Evolutionary conservation across 2,329 filamentous ascomycete species (phyloP).

Genomic region (Sarocladium brachiariae): DNA sequence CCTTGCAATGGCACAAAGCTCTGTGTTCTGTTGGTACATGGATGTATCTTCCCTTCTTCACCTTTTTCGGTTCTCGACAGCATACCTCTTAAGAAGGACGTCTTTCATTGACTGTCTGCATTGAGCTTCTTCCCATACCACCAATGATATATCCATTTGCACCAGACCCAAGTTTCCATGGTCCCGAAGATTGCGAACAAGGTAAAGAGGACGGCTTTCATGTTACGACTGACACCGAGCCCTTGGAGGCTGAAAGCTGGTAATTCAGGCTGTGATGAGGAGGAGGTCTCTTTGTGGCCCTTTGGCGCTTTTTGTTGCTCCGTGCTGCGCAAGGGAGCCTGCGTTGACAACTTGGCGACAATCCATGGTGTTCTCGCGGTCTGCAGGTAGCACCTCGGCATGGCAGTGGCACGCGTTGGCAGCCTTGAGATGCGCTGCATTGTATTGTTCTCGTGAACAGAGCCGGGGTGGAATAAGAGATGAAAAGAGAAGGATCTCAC

Average conservation of each 20-base stretch:
- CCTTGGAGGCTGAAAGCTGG: conserved; percentile 20
- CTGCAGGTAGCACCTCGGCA: neutral
- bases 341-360: neutral
- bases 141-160: neutral
- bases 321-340: neutral
- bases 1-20: too few species aligned
- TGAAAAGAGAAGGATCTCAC: too few species aligned
- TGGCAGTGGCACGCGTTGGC: neutral
- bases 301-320: neutral
- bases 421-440: neutral
- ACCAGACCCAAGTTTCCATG: conserved; percentile 25
- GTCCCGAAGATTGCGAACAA: conserved; percentile 24
- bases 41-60: too few species aligned
- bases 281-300: neutral
- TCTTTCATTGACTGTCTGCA: too few species aligned
- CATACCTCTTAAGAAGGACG: too few species aligned
- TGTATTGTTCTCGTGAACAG: too few species aligned
- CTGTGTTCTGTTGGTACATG: too few species aligned
- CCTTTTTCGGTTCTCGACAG: too few species aligned
- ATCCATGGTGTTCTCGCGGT: neutral
- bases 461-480: too few species aligned
- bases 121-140: conserved; percentile 1
- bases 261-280: conserved; percentile 22
- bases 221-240: conserved; percentile 22
- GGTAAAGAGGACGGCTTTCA: conserved; percentile 19